Base-by-base conservation (phyloP, 2,329 filamentous ascomycete genomes). In the Botrytis pseudocinerea region DNA sequence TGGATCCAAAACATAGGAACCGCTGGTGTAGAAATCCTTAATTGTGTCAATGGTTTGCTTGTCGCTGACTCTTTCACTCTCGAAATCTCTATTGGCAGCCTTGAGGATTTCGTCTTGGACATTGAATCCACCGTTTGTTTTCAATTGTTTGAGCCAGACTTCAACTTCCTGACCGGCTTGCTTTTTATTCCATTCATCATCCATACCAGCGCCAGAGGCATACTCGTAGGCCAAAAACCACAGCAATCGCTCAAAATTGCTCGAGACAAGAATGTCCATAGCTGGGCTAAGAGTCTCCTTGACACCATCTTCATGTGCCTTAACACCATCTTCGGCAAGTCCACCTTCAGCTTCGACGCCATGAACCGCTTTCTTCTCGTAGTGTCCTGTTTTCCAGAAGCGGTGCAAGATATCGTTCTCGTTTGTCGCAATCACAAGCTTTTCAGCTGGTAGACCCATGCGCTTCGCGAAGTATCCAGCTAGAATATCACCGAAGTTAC, bases 361-460 rank as follows among this genome's bases (percentile, higher is more conserved):
- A 71, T 87, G 84, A 12, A 89, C 86, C 14, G 90, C 85, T 79
- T 94, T 88, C 87, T 98, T 98, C 85, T 96, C 93, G 84, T 98
- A 98, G 77, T 88, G 87, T 57, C 95, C 93, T 0, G 91, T 93
- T 84, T 92, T 92, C 93, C 93, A 98, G 87, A 99, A 99, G 48
- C 96, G 90, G 83, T 98, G 89, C 18, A 99, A 88, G 75, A 98
- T 98, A 80, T 98, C 96, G 84, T 99, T 99, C 84, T 97, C 95
- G 82, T 98, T 98, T 69, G 95, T 98, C 0, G 95, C 94, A 73
- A 98, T 92, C 78, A 97, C 90, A 46, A 99, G 89, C 84, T 95
- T 97, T 76, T 96, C 92, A 4, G 91, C 86, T 5, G 95, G 95
- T 4, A 98, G 87, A 72, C 94, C 95, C 94, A 97, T 97, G 78